These are phyloP conservation scores for Tylopilus vinaceipallidus DNA, from an alignment of 768 basidiomycete genomes.

Conservation along the genomic window DNA sequence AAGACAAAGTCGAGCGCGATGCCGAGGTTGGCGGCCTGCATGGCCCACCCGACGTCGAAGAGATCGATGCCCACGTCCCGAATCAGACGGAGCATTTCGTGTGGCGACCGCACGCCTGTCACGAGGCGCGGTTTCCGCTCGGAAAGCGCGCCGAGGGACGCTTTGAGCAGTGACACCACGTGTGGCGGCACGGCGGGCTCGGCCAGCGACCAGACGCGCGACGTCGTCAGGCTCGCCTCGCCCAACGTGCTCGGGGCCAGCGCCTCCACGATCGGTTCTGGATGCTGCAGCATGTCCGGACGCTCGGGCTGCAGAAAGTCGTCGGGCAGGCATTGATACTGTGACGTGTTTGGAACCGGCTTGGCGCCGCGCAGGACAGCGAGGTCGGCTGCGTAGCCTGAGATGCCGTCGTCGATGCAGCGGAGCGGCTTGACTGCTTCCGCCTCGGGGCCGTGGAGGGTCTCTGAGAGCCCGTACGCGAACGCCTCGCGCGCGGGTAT, in stretches of 20 bases:
- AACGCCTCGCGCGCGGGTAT: slow-evolving; percentile 62
- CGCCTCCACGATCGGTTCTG: slow-evolving; percentile 5
- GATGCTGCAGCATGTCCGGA: slow-evolving; percentile 13
- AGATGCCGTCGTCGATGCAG: slow-evolving; percentile 64
- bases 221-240: background rate
- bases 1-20: slow-evolving; percentile 80
- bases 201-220: background rate
- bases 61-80: slow-evolving; percentile 68
- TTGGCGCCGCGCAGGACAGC: slow-evolving; percentile 40
- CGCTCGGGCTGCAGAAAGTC: slow-evolving; percentile 13
- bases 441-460: slow-evolving; percentile 53
- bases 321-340: slow-evolving; percentile 13
- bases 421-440: slow-evolving; percentile 48
- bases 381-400: slow-evolving; percentile 73
- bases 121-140: slow-evolving; percentile 60
- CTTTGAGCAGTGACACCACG: slow-evolving; percentile 45
- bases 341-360: slow-evolving; percentile 13
- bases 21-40: slow-evolving; percentile 63
- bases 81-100: slow-evolving; percentile 70
- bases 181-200: slow-evolving; percentile 1
- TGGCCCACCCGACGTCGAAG: slow-evolving; percentile 73
- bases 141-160: slow-evolving; percentile 60
- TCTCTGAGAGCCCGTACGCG: slow-evolving; percentile 53
- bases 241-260: slow-evolving; percentile 7
- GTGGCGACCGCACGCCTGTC: slow-evolving; percentile 58